phyloP scores from a whole-genome alignment of 1,139 yeast genomes.

The Lizanozyma gosingica region DNA sequence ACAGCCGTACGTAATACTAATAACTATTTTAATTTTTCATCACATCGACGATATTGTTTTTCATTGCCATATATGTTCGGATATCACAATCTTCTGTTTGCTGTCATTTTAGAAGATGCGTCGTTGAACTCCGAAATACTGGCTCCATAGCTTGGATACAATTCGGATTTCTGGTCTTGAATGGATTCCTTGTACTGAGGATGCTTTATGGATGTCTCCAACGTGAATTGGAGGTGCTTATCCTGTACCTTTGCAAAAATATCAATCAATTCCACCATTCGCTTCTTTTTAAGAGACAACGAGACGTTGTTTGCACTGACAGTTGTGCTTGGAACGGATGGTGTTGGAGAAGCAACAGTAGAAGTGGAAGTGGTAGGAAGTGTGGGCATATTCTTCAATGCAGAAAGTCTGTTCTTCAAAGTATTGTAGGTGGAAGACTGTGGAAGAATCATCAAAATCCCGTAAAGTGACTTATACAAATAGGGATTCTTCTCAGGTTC shows the following conservation, averaged over 20 bases:
- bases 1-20: too few species aligned
- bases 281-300: slow-evolving; percentile 29
- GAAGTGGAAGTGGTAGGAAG: slow-evolving; percentile 7
- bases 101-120: neutral
- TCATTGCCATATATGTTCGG: neutral
- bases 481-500: slow-evolving; percentile 82
- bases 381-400: slow-evolving; percentile 16
- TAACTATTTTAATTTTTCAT: too few species aligned
- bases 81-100: neutral
- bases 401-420: slow-evolving; percentile 64
- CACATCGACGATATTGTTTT: too few species aligned
- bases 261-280: slow-evolving; percentile 36
- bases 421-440: slow-evolving; percentile 90
- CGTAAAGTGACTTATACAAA: slow-evolving; percentile 81
- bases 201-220: neutral
- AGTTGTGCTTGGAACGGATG: slow-evolving; percentile 10
- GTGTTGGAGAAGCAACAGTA: slow-evolving; percentile 7
- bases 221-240: slow-evolving; percentile 11
- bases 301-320: neutral
- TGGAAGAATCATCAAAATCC: slow-evolving; percentile 88
- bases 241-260: slow-evolving; percentile 31
- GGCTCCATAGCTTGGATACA: neutral
- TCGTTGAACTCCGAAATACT: neutral
- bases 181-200: neutral
- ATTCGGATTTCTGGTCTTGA: neutral